Evolutionary conservation across 768 basidiomycete genomes (phyloP).

Genomic region (Hypsizygus marmoreus): DNA sequence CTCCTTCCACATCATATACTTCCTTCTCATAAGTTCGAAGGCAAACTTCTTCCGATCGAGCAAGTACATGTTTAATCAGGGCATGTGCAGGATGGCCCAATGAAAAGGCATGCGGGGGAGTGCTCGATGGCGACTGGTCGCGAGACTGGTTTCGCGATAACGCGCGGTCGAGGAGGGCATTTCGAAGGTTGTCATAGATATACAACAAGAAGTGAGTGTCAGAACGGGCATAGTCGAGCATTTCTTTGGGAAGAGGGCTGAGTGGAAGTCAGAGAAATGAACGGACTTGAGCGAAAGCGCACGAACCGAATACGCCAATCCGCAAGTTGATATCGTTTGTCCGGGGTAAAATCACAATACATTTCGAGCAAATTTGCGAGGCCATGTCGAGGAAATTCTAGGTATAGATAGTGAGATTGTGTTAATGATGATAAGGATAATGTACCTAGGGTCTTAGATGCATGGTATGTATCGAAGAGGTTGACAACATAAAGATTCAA

Average conservation of each 20-base stretch:
- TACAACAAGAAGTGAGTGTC: constrained; percentile 96
- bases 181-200: constrained; percentile 89
- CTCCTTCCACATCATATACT: constrained; percentile 64
- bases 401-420: not conserved
- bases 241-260: constrained; percentile 82
- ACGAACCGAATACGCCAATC: constrained; percentile 92
- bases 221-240: constrained; percentile 90
- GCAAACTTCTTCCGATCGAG: constrained; percentile 75
- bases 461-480: constrained; percentile 97
- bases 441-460: constrained; percentile 79
- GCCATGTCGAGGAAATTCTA: constrained; percentile 83
- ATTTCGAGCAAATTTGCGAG: constrained; percentile 83
- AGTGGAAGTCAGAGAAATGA: not conserved
- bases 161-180: constrained; percentile 80
- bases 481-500: constrained; percentile 94
- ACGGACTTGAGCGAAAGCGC: not conserved
- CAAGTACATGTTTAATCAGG: constrained; percentile 64
- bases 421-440: not conserved
- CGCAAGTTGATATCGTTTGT: constrained; percentile 95
- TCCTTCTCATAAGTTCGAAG: constrained; percentile 72
- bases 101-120: constrained; percentile 23
- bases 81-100: constrained; percentile 29
- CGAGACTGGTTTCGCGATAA: constrained; percentile 41
- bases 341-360: constrained; percentile 88
- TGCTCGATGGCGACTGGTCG: constrained; percentile 29